Evolutionary conservation across 1,139 yeast species (phyloP).

Genomic region (Williopsis jadinii): DNA sequence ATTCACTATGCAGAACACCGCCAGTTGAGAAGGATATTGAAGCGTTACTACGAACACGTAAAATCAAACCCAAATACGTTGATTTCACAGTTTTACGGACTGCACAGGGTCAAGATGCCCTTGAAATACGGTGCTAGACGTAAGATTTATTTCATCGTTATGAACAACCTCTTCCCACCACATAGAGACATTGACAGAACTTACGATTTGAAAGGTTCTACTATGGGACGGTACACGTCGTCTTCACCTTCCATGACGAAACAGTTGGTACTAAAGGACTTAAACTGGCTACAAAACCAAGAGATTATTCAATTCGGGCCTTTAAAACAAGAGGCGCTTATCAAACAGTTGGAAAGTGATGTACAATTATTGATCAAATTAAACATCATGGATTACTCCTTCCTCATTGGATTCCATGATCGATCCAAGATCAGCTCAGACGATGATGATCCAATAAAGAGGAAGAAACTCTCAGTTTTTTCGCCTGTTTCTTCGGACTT

Average conservation of each 20-base stretch:
- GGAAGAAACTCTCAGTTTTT: conserved; percentile 38
- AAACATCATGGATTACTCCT: conserved; percentile 93
- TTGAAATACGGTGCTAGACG: conserved; percentile 45
- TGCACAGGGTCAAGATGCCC: conserved; percentile 90
- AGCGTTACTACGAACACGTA: conserved; percentile 76
- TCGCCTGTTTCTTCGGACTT: conserved; percentile 31
- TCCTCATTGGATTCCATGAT: conserved; percentile 84
- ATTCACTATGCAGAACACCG: conserved; percentile 91
- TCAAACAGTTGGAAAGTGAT: conserved; percentile 68
- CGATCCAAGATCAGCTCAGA: conserved; percentile 45
- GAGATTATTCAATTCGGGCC: conserved; percentile 71
- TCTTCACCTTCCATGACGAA: conserved; percentile 30
- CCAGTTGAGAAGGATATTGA: conserved; percentile 66
- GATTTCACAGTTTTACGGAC: conserved; percentile 89
- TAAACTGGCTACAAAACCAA: conserved; percentile 73
- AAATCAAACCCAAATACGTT: conserved; percentile 81
- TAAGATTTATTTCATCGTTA: conserved; percentile 88
- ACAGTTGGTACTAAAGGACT: conserved; percentile 60
- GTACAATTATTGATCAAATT: conserved; percentile 62
- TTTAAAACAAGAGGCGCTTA: conserved; percentile 46
- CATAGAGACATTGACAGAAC: conserved; percentile 81
- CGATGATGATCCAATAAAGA: conserved; percentile 24
- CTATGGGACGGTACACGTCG: conserved; percentile 59
- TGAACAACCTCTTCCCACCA: conserved; percentile 97
- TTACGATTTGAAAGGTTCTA: conserved; percentile 90